A percentile compares a stretch with the other conserved stretches of the same genome.
These are phyloP conservation scores for Lecanicillium sp. DNA, from an alignment of 2,329 filamentous ascomycete species.

Conservation along the genomic window DNA sequence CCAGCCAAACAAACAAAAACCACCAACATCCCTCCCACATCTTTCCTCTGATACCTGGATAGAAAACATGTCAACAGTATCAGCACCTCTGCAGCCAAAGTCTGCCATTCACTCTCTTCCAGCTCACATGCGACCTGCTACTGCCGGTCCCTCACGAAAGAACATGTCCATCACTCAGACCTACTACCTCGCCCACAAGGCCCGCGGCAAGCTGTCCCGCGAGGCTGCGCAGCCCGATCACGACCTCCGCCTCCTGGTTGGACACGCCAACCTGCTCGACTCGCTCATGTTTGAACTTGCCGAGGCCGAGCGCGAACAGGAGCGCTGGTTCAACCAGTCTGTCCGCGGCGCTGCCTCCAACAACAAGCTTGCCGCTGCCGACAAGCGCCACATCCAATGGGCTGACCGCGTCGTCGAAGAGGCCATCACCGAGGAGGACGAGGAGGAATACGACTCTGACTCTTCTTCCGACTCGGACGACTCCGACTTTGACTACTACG, in stretches of 20 bases:
- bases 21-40: slow-evolving; percentile 9
- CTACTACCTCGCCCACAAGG: slow-evolving; percentile 96
- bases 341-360: slow-evolving; percentile 62
- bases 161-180: slow-evolving; percentile 98
- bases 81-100: slow-evolving; percentile 17
- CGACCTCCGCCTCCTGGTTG: slow-evolving; percentile 89
- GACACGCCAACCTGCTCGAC: slow-evolving; percentile 97
- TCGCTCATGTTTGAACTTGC: slow-evolving; percentile 85
- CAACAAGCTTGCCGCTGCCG: slow-evolving; percentile 26
- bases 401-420: slow-evolving; percentile 62
- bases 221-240: slow-evolving; percentile 89
- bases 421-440: slow-evolving; percentile 43
- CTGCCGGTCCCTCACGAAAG: slow-evolving; percentile 49
- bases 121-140: slow-evolving; percentile 21
- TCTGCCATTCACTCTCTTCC: slow-evolving; percentile 16
- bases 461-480: slow-evolving; percentile 28
- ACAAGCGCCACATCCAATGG: slow-evolving; percentile 78
- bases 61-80: slow-evolving; percentile 21
- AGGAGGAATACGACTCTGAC: slow-evolving; percentile 50
- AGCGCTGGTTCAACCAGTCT: slow-evolving; percentile 96
- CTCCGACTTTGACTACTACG: slow-evolving; percentile 39
- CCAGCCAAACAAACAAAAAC: too few relatives aligned
- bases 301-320: slow-evolving; percentile 90
- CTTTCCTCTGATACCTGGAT: slow-evolving; percentile 6
- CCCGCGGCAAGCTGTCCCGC: slow-evolving; percentile 86